Percentiles rank a stretch among this genome's conserved stretches.
These are phyloP conservation scores for Leccinum variicolor DNA, from an alignment of 768 basidiomycete genomes.

Conservation along the genomic window DNA sequence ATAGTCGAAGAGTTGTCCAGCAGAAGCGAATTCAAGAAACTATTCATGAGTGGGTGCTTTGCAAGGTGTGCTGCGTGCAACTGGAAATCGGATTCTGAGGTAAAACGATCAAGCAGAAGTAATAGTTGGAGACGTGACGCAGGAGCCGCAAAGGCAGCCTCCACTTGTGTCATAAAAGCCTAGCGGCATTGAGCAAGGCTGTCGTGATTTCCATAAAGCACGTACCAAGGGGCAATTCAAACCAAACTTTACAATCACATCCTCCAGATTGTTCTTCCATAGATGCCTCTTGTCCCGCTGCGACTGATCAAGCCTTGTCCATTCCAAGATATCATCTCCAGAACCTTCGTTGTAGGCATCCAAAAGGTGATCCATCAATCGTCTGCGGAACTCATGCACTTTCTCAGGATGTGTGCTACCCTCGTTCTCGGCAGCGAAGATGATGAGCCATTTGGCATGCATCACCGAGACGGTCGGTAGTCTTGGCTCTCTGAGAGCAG, in stretches of 20 bases:
- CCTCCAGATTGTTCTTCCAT: constrained; percentile 81
- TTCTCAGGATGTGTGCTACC: constrained; percentile 45
- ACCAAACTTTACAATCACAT: constrained; percentile 65
- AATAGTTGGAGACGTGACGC: constrained; percentile 67
- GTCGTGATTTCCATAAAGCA: constrained; percentile 14
- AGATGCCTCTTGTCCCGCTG: constrained; percentile 56
- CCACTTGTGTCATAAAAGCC: constrained; percentile 69
- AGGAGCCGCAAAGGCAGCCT: constrained; percentile 58
- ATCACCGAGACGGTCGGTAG: constrained; percentile 54
- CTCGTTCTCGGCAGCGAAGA: constrained; percentile 53
- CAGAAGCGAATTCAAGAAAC: constrained; percentile 62
- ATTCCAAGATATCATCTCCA: constrained; percentile 69
- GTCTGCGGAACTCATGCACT: constrained; percentile 62
- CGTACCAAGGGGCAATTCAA: constrained; percentile 62
- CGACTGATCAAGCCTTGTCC: constrained; percentile 61
- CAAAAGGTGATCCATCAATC: constrained; percentile 68
- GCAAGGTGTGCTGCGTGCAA: constrained; percentile 49
- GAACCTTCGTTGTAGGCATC: constrained; percentile 77
- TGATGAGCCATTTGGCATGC: constrained; percentile 70
- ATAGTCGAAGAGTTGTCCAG: constrained; percentile 74
- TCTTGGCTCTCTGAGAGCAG: constrained; percentile 72
- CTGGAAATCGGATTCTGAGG: constrained; percentile 51
- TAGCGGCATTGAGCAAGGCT: constrained; percentile 28
- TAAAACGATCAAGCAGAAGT: constrained; percentile 60
- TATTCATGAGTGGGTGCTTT: constrained; percentile 58